Evolutionary conservation across 2,329 filamentous ascomycete genomes (phyloP).

Genomic region (Stagonosporopsis cucurbitacearum): DNA sequence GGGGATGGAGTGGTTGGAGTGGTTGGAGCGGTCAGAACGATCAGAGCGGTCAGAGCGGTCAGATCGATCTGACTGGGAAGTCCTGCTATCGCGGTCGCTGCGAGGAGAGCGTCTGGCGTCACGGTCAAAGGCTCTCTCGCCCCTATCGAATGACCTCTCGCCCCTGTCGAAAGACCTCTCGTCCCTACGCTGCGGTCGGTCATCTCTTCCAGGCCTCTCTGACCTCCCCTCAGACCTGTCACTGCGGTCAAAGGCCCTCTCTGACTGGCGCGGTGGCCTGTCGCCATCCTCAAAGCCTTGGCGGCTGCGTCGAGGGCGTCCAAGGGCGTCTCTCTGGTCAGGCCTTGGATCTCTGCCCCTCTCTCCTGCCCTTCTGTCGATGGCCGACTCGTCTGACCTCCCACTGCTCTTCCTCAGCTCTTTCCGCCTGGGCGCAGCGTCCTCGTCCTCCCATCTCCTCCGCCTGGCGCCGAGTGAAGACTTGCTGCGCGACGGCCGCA

Average conservation of each 20-base stretch:
- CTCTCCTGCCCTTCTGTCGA: not conserved
- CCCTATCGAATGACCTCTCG: not conserved
- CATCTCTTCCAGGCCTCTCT: not conserved
- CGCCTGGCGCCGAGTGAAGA: slow-evolving; percentile 13
- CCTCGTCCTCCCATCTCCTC: slow-evolving; percentile 16
- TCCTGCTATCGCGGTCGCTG: slow-evolving; percentile 6
- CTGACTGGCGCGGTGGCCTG: not conserved
- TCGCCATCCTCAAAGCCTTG: not conserved
- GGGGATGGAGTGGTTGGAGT: slow-evolving; percentile 8
- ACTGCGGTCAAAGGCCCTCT: not conserved
- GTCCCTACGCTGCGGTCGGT: not conserved
- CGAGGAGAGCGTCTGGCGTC: slow-evolving; percentile 5
- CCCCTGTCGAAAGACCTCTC: not conserved
- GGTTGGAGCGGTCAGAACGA: slow-evolving; percentile 3
- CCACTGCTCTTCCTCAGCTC: slow-evolving; percentile 13
- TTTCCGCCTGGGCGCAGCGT: slow-evolving; percentile 11
- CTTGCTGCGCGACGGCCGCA: slow-evolving; percentile 16
- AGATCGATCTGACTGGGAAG: not conserved
- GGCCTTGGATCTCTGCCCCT: not conserved
- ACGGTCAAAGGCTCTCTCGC: not conserved
- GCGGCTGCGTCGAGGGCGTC: not conserved
- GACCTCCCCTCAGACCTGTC: not conserved
- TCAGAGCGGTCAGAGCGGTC: not conserved
- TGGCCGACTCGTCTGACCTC: slow-evolving; percentile 7
- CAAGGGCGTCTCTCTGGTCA: slow-evolving; percentile 4